phyloP scores from a whole-genome alignment of 805 yeast species.

The Yarrowia sp. region DNA sequence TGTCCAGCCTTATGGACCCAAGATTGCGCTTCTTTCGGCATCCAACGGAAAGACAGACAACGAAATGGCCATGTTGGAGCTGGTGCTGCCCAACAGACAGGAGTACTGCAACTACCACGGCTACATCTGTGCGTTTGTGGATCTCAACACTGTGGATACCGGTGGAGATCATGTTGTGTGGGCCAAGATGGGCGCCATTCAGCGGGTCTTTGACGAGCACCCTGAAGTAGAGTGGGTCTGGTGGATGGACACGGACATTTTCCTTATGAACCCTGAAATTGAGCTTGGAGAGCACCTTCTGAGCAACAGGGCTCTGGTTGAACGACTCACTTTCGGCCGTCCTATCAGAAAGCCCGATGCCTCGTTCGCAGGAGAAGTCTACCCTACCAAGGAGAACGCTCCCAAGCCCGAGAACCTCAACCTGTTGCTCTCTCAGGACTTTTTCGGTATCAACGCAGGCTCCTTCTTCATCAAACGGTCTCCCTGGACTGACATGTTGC shows the following conservation, averaged over 20 bases:
- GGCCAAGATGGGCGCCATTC: conserved; percentile 50
- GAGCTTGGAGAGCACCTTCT: conserved; percentile 47
- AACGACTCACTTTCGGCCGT: conserved; percentile 44
- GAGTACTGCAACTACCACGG: conserved; percentile 50
- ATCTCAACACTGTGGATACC: conserved; percentile 44
- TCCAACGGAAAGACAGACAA: conserved; percentile 45
- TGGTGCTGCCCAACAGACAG: conserved; percentile 46
- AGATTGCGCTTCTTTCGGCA: conserved; percentile 44
- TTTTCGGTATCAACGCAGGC: conserved; percentile 48
- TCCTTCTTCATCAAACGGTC: conserved; percentile 47
- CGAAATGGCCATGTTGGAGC: conserved; percentile 41
- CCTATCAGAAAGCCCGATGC: conserved; percentile 43
- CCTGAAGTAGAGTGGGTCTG: conserved; percentile 53
- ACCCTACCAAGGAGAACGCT: neutral
- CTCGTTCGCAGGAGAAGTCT: conserved; percentile 33
- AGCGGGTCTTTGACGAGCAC: conserved; percentile 46
- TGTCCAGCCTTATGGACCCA: conserved; percentile 34
- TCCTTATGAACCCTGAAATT: conserved; percentile 48
- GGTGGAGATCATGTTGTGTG: conserved; percentile 45
- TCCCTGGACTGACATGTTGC: conserved; percentile 42
- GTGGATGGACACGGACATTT: conserved; percentile 52
- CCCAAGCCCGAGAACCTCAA: conserved; percentile 42
- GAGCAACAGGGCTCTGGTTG: conserved; percentile 44
- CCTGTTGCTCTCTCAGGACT: conserved; percentile 47
- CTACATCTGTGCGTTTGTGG: conserved; percentile 47